A percentile compares a stretch with the other conserved stretches of the same genome.
Conservation (phyloP, 192 early-diverging fungal genomes). For the Coemansia sp. region DNA sequence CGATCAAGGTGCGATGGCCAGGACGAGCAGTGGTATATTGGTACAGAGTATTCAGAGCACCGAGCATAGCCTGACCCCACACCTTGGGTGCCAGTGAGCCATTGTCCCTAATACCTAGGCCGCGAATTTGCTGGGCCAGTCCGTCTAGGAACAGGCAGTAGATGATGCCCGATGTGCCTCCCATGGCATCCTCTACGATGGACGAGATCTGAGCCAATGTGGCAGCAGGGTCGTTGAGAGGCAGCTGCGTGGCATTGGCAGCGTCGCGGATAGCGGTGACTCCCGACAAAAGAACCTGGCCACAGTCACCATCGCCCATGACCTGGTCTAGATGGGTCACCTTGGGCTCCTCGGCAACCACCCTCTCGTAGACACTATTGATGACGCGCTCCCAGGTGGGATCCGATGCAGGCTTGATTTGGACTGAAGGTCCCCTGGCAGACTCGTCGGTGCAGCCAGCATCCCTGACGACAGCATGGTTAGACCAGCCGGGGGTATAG, state of each 20-base stretch:
- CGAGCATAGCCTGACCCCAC: conserved; percentile 54
- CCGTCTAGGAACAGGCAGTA: conserved; percentile 74
- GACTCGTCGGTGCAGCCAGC: conserved; percentile 50
- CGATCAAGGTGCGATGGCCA: conserved; percentile 72
- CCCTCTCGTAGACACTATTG: conserved; percentile 42
- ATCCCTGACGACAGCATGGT: conserved; percentile 54
- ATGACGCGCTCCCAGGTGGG: conserved; percentile 53
- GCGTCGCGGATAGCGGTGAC: conserved; percentile 59
- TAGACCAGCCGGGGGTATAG: conserved; percentile 64
- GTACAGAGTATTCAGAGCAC: conserved; percentile 57
- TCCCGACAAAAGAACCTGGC: conserved; percentile 63
- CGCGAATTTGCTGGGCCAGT: conserved; percentile 52
- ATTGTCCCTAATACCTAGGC: conserved; percentile 12
- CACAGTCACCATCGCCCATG: conserved; percentile 84
- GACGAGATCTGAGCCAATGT: conserved; percentile 59
- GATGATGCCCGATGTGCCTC: conserved; percentile 74
- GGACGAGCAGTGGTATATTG: conserved; percentile 66
- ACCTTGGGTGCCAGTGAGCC: conserved; percentile 27
- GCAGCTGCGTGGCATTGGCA: conserved; percentile 33
- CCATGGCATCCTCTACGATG: conserved; percentile 70
- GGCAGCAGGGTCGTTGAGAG: conserved; percentile 53
- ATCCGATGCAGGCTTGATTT: conserved; percentile 38
- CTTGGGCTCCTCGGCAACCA: conserved; percentile 53
- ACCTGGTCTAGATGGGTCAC: conserved; percentile 70
- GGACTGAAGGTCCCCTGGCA: conserved; percentile 12